phyloP scores from a whole-genome alignment of 2,329 filamentous ascomycete species.

The Botrytis squamosa region DNA sequence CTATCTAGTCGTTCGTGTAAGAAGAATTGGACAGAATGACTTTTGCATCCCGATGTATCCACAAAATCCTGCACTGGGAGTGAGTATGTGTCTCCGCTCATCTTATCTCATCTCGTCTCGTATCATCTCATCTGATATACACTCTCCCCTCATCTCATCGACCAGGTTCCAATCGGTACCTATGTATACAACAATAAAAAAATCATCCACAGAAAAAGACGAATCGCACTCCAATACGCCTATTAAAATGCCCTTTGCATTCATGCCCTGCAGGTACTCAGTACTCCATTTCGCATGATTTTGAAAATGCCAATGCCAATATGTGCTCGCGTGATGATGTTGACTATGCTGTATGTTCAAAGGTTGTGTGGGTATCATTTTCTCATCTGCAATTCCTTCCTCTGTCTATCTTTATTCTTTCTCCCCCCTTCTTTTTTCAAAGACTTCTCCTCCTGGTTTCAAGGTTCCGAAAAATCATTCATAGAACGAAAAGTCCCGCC shows the following conservation, averaged over 20 bases:
- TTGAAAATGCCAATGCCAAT: neutral
- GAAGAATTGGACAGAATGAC: neutral
- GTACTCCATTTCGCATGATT: neutral
- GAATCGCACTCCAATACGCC: neutral
- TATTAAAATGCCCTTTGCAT: neutral
- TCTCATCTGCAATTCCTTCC: neutral
- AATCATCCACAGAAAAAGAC: neutral
- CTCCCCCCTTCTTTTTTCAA: neutral
- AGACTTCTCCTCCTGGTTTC: neutral
- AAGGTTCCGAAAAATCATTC: neutral
- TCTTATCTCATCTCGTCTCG: neutral
- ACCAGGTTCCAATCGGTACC: neutral
- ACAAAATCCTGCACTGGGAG: neutral
- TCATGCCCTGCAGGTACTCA: neutral
- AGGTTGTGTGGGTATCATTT: neutral
- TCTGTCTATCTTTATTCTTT: neutral
- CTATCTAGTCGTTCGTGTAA: neutral
- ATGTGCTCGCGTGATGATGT: neutral
- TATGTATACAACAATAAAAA: constrained; percentile 1
- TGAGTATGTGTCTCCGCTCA: neutral
- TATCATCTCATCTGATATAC: neutral
- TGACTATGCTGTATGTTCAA: neutral
- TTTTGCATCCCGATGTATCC: neutral
- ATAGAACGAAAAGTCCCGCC: neutral
- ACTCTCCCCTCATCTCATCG: neutral